phyloP scores from a whole-genome alignment of 768 basidiomycete genomes.

The Boletus eberwhitei region DNA sequence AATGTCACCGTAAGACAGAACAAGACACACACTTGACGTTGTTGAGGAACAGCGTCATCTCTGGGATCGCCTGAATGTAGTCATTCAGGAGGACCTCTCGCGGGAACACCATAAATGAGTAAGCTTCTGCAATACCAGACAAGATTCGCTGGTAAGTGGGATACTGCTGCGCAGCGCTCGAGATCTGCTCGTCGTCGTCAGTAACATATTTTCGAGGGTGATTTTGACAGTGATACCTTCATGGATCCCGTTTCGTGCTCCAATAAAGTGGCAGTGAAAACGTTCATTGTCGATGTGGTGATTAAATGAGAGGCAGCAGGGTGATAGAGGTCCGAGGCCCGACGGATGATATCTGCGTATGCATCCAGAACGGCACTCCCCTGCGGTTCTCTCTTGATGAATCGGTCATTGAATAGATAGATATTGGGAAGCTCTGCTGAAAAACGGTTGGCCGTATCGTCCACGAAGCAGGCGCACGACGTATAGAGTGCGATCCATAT shows the following conservation, averaged over 20 bases:
- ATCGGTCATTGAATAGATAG: constrained; percentile 34
- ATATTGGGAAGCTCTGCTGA: constrained; percentile 20
- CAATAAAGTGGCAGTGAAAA: too few species aligned
- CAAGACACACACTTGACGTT: constrained; percentile 42
- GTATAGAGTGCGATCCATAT: constrained; percentile 40
- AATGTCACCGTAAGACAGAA: too few species aligned
- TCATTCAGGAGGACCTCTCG: constrained; percentile 9
- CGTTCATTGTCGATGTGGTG: too few species aligned
- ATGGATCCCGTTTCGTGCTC: too few species aligned
- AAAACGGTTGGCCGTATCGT: constrained; percentile 33
- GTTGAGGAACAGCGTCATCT: constrained; percentile 32
- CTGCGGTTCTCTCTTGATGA: constrained; percentile 29
- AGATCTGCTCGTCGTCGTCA: too few species aligned
- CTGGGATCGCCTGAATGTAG: constrained; percentile 40
- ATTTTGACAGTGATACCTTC: too few species aligned
- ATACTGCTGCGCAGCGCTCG: too few species aligned
- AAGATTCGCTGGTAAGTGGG: too few species aligned
- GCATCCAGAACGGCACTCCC: constrained; percentile 30
- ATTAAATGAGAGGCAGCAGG: too few species aligned
- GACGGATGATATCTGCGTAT: constrained; percentile 32
- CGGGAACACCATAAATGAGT: not conserved
- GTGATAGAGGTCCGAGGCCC: constrained; percentile 26
- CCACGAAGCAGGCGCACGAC: constrained; percentile 34
- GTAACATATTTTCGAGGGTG: too few species aligned
- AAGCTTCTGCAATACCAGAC: constrained; percentile 25